These are phyloP conservation scores for Yamadazyma kitorensis DNA, from an alignment of 805 yeast species.

Conservation along the genomic window DNA sequence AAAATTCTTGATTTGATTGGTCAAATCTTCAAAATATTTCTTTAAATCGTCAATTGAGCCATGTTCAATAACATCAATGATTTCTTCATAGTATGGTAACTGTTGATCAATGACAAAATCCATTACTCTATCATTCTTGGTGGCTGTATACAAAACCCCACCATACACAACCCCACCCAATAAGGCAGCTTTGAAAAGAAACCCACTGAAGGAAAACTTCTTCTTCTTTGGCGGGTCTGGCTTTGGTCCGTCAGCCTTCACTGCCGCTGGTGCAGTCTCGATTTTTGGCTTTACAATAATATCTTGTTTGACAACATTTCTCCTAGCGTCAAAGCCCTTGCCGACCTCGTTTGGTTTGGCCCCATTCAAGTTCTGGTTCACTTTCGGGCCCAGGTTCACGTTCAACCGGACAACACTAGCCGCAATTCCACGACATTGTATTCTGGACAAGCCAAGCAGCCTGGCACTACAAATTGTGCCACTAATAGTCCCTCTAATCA, in stretches of 20 bases:
- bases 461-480: no score
- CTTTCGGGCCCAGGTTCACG: no score
- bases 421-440: no score
- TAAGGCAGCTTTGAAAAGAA: conserved; percentile 28
- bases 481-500: no score
- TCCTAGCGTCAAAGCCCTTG: no score
- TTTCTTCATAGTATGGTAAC: conserved; percentile 41
- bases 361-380: no score
- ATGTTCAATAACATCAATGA: conserved; percentile 35
- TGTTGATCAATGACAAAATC: conserved; percentile 43
- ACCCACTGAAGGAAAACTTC: conserved; percentile 28
- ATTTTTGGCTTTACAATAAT: conserved; percentile 1
- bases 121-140: conserved; percentile 42
- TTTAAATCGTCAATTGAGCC: conserved; percentile 33
- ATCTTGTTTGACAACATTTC: no score
- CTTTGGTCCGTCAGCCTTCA: neutral
- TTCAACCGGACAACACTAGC: no score
- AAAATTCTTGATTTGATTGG: conserved; percentile 15
- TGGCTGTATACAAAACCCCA: conserved; percentile 37
- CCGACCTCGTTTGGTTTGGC: no score
- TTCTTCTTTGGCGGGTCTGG: conserved; percentile 18
- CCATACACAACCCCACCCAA: conserved; percentile 33
- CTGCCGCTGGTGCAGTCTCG: neutral
- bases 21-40: conserved; percentile 16
- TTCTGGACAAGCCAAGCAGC: no score